Evolutionary conservation across 2,329 filamentous ascomycete genomes (phyloP), one percentile per base, ranked within the genome.

Genomic region (Fusarium zealandicum): DNA sequence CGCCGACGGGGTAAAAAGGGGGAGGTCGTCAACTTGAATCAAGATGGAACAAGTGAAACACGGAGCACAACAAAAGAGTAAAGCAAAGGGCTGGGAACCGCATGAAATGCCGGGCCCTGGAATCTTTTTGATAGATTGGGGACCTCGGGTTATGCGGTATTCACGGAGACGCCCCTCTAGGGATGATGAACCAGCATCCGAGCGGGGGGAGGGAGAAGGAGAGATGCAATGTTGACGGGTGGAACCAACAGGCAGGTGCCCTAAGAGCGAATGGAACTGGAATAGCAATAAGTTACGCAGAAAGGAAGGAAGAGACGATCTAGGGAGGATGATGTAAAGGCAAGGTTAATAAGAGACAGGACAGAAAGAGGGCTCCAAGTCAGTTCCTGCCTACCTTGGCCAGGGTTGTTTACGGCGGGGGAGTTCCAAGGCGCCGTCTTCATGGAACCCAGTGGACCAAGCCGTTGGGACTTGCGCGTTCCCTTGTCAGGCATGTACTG

Each of bases 11-110:
- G 28, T 36, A 46, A 25, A 50, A 36, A 43, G 16, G 48, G 61
- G 56, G 43, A 49, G 43, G 42, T 37, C 46, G 51, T 64, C 44
- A 51, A 57, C 56, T 65, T 56, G 54, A 65, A 56, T 57, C 57
- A 65, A 45, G 51, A 58, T 64, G 63, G 48, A 61, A 54, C 56
- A 60, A 40, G 49, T 65, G 66, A 67, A 68, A 68, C 66, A 61
- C 47, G 52, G 57, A 42, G 44, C 55, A 60, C 49, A 41, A 54
- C 58, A 63, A 42, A 27, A 32, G 25, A 38, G 48, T 37, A 44
- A 62, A 50, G 59, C 51, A 53, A 56, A 55, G 44, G 56, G 55
- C 60, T 59, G 59, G 54, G 32, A 57, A 46, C 33, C 32, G 50
- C 44, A 41, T 39, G 43, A 49, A 53, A 63, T 63, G 47, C 41